Evolutionary conservation across 176 grass and related monocot genomes (phyloP), one percentile per base, ranked within the genome.

Genomic region (Saccharum spontaneum): DNA sequence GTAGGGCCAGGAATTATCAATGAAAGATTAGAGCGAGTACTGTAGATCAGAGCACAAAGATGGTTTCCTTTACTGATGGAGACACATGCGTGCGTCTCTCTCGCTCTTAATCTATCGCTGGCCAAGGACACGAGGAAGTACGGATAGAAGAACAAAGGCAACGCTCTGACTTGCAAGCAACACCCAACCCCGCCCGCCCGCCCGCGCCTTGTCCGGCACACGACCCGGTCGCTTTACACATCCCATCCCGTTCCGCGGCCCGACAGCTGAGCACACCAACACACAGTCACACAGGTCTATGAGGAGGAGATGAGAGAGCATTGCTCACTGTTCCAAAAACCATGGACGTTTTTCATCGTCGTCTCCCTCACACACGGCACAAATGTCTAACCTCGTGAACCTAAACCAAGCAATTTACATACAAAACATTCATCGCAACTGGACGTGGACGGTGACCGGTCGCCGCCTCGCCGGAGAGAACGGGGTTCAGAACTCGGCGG

Each of bases 401-500:
- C 54, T 40, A 44, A 12, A 11, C 9, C 61, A 80, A 85, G 18
- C 72, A 79, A 69, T 59, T 76, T 81, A 81, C 66, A 81, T 40
- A 69, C 13, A 15, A 66, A 66, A 30, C 22, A 81, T 52, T 52
- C 44, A 33, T 75, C 44, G 24, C 24, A 2, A 41, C 6, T 3
- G 31, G 30, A 9, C 31, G 39, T 4, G 28, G 30, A 13, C 4
- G 23, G 22, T 7, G 28, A 22, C 10, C 30, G 16, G 48, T 7
- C 41, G 71, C 3, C 41, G 41, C 41, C 10, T 67, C 69, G 39
- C 49, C 49, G 73, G 49, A 14, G 31, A 45, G 16, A 50, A 54
- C 50, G 2, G 45, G 8, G 60, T 16, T 90, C 87, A 96, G 86
- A 99, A 99, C 77, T 94, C 90, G 86, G 90, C 28, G 0, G 93